phyloP scores from a whole-genome alignment of 768 basidiomycete species.

The Amanita muscaria region DNA sequence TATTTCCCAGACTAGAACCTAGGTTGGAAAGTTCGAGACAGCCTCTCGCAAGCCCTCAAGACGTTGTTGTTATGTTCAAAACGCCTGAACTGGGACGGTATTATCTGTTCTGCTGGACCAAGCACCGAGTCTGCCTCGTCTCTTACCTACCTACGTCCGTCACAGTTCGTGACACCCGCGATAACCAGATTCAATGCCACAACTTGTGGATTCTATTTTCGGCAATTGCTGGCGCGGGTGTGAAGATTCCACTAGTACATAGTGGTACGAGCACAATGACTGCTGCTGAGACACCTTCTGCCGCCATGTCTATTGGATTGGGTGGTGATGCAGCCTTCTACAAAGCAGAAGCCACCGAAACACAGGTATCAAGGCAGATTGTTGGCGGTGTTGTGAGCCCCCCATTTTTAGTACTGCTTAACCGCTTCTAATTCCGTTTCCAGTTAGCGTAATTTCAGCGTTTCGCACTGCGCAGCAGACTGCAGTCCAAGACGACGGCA shows the following conservation, averaged over 20 bases:
- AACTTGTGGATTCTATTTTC: constrained; percentile 53
- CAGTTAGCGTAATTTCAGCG: no score
- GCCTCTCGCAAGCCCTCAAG: constrained; percentile 42
- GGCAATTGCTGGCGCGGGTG: constrained; percentile 48
- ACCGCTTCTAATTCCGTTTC: background rate
- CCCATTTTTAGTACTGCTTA: background rate
- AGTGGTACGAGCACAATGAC: background rate
- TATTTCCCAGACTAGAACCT: constrained; percentile 58
- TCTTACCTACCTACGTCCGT: constrained; percentile 72
- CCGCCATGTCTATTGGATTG: constrained; percentile 25
- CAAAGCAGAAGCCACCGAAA: constrained; percentile 64
- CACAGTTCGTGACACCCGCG: constrained; percentile 67
- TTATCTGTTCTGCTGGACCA: constrained; percentile 72
- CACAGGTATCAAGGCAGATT: constrained; percentile 51
- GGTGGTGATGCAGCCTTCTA: constrained; percentile 74
- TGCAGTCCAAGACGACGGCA: no score
- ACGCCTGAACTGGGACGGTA: constrained; percentile 69
- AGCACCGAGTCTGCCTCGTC: constrained; percentile 76
- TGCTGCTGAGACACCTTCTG: background rate
- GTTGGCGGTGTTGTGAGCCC: constrained; percentile 48
- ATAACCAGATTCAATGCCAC: constrained; percentile 59
- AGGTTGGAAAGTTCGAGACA: constrained; percentile 51
- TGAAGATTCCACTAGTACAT: background rate
- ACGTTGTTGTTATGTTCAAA: constrained; percentile 75
- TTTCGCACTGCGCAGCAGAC: no score